Conservation (phyloP, 768 basidiomycete species). For the Saitozyma sp. region DNA sequence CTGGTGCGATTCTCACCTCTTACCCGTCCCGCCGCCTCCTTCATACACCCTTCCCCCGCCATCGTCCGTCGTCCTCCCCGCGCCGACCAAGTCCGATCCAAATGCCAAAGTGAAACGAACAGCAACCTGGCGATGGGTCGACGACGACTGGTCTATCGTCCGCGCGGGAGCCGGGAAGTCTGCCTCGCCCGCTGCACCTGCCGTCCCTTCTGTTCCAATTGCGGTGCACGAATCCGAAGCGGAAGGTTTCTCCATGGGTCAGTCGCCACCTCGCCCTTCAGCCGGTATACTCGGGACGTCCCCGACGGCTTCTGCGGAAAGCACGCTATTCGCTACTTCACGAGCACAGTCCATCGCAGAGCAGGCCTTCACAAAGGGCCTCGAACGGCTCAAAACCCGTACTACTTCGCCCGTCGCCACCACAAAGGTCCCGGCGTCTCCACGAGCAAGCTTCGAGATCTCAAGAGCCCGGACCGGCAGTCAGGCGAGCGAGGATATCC, state of each 20-base stretch:
- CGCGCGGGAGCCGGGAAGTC: slow-evolving; percentile 33
- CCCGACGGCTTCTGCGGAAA: slow-evolving; percentile 7
- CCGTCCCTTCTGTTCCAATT: slow-evolving; percentile 37
- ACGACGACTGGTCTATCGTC: slow-evolving; percentile 83
- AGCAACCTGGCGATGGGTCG: slow-evolving; percentile 85
- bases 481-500: slow-evolving; percentile 38
- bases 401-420: slow-evolving; percentile 27
- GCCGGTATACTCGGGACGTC: slow-evolving; percentile 16
- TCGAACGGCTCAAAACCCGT: slow-evolving; percentile 50
- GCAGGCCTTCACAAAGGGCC: slow-evolving; percentile 52
- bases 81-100: slow-evolving; percentile 43
- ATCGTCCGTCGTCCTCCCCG: slow-evolving; percentile 55
- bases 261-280: not conserved
- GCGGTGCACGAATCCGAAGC: slow-evolving; percentile 28
- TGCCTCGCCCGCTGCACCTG: slow-evolving; percentile 38
- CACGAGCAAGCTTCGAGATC: slow-evolving; percentile 17
- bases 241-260: slow-evolving; percentile 56
- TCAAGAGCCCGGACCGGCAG: slow-evolving; percentile 23
- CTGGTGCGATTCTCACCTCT: slow-evolving; percentile 74
- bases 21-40: slow-evolving; percentile 68
- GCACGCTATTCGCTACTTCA: slow-evolving; percentile 4
- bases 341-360: slow-evolving; percentile 46
- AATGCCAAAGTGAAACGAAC: slow-evolving; percentile 63
- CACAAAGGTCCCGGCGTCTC: not conserved
- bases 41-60: slow-evolving; percentile 64